Base-by-base conservation (phyloP, 257 asterid genomes). In the Forsythia suspensa region DNA sequence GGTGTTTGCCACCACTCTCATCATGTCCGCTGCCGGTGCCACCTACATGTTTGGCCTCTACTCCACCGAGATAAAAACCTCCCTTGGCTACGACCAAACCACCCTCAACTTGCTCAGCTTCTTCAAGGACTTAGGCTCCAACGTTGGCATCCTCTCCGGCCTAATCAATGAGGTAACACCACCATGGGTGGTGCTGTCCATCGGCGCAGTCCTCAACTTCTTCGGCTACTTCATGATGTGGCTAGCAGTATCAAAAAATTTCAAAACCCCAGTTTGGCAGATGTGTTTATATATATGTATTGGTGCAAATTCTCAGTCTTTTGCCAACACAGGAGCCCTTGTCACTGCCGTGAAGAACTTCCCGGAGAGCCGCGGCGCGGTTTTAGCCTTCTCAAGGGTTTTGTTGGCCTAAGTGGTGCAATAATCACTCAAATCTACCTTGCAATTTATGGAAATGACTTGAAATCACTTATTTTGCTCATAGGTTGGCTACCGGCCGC, bases 201-300 rank as follows among this genome's bases (percentile, higher is more conserved):
- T 93, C 12, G 97, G 97, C 1, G 89, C 93, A 0, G 83, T 83
- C 5, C 87, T 93, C 15, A 93, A 93, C 80, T 87, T 93, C 78
- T 91, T 85, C 83, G 97, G 97, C 75, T 93, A 93, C 85, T 87
- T 93, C 59, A 91, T 91, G 97, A 90, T 93, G 15, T 93, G 97
- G 97, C 86, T 93, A 0, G 91, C 97, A 37, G 97, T 93, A 13
- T 84, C 94, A 13, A 84, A 77, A 75, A 79, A 89, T 89, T 44
- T 16, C 95, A 4, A 77, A 42, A 5, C 95, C 96, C 81, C 82
- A 24, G 96, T 93, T 0, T 91, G 97, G 97, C 91, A 87, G 24
- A 93, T 93, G 97, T 93, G 97, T 61, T 69, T 89, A 44, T 91
- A 91, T 84, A 91, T 93, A 11, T 91, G 94, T 80, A 82, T 93